Evolutionary conservation across 441 rosid species (phyloP), one percentile per base, ranked within the genome.

Genomic region (Gossypium davidsonii): DNA sequence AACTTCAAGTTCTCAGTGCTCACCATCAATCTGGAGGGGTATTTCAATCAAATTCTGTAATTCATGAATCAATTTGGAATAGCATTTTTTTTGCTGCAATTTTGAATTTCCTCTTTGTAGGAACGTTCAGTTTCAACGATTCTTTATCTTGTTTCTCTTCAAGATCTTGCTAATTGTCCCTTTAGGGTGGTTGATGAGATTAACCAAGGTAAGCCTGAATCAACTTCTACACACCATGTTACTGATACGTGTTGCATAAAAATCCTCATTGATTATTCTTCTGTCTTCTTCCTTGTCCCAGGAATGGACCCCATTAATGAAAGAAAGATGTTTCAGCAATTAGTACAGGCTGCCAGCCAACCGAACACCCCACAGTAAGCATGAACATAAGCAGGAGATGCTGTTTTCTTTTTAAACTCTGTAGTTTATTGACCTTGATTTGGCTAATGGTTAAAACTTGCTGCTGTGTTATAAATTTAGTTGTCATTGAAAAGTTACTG

Each of bases 21-120:
- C 94, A 91, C 74, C 99, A 94, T 83, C 98, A 94, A 67, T 94
- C 97, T 72, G 98, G 98, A 86, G 98, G 98, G 94, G 94, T 89
- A 89, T 71, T 21, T 21, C 60, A 68, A 49, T 20, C 0, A 37
- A 34, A 44, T 26, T 71, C 26, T 34, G 69, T 10, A 9, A 2
- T 67, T 70, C 31, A 44, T 75, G n/a, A 31, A 46, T 71, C 66
- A 28, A 56, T 63, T 51, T 63, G 25, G 21, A 39, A n/a, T 48
- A 8, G 4, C 46, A 15, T 55, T 75, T 74, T 62, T 63, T 64
- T 64, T 8, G n/a, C 3, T 26, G 34, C 14, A 25, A 56, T 48
- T 66, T 44, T 39, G 18, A 42, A 39, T 39, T 73, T 74, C 52
- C 46, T 34, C 7, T 77, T 49, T 76, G 57, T 53, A 86, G 97